Base-by-base conservation (phyloP, 345 rosid genomes). In the Aquilaria sinensis region DNA sequence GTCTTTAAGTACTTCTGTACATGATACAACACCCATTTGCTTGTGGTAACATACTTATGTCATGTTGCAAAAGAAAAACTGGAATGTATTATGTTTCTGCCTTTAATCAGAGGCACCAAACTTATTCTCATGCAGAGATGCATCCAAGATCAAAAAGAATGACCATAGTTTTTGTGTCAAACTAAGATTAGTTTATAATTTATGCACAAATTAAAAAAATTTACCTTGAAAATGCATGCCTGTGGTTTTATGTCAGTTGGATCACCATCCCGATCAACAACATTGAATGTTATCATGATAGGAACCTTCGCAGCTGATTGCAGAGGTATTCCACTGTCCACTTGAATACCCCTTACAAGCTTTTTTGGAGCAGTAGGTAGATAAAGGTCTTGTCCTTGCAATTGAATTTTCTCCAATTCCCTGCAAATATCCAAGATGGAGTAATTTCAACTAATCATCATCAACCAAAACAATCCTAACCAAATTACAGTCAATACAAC, bases 251-350 rank as follows among this genome's bases (percentile, higher is more conserved):
- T 79, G 60, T 83, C 78, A 62, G 64, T 76, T 10, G 16, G 77
- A 64, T 83, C 87, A 65, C 96, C 96, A 60, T 80, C 85, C 50
- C 89, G 84, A 78, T 94, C 99, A 63, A 83, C 74, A 67, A 94
- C 99, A 74, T 94, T 75, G 82, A 94, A 94, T 56, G 93, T 81
- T 56, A 91, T 85, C 96, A 94, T 82, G 49, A 94, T 90, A 68
- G 99, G 99, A 70, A 94, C 99, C 75, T 94, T 94, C 41, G 97
- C 99, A 4, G 99, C 99, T 14, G 99, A 94, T 53, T 94, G 99
- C 58, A 94, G 80, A 12, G 97, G 99, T 82, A 94, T 94, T 68
- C 99, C 99, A 78, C 99, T 94, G 74, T 91, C 96, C 61, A 84
- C 87, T 46, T 66, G 85, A 53, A 94, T 88, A 62, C 96, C 95